Percentiles rank a stretch among this genome's conserved stretches.
Conservation (phyloP, 1,139 yeast genomes). For the Geotrichum restrictum region DNA sequence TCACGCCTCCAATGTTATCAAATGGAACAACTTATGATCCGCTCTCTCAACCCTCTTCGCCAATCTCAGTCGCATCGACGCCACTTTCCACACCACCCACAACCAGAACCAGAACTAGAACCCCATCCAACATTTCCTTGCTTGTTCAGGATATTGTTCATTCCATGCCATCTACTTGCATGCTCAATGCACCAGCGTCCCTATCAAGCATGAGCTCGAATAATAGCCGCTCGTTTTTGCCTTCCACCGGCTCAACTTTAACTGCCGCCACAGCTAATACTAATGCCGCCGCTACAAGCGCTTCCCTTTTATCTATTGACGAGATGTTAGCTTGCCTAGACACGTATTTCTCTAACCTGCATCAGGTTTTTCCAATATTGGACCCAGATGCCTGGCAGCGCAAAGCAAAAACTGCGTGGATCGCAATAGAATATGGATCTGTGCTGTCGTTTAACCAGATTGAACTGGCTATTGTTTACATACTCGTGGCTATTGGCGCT, state of each 20-base stretch:
- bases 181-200: not conserved
- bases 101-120: not conserved
- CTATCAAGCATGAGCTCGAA: not conserved
- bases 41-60: not conserved
- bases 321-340: slow-evolving; percentile 28
- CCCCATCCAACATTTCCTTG: not conserved
- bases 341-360: slow-evolving; percentile 23
- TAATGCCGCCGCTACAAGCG: not conserved
- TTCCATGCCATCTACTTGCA: slow-evolving; percentile 1
- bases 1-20: slow-evolving; percentile 16
- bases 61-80: not conserved
- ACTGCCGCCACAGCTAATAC: not conserved
- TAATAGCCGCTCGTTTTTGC: not conserved
- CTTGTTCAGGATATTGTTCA: not conserved
- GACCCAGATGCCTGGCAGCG: slow-evolving; percentile 28
- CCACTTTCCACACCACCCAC: not conserved
- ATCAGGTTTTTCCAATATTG: slow-evolving; percentile 25
- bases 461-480: slow-evolving; percentile 27
- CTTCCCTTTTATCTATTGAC: slow-evolving; percentile 19
- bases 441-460: slow-evolving; percentile 16
- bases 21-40: slow-evolving; percentile 11
- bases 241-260: too few species aligned
- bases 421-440: slow-evolving; percentile 26
- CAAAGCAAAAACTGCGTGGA: slow-evolving; percentile 28
- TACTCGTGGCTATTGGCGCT: slow-evolving; percentile 27